These are phyloP conservation scores for Parmelia sp. DNA, from an alignment of 495 filamentous ascomycete species.

Conservation along the genomic window DNA sequence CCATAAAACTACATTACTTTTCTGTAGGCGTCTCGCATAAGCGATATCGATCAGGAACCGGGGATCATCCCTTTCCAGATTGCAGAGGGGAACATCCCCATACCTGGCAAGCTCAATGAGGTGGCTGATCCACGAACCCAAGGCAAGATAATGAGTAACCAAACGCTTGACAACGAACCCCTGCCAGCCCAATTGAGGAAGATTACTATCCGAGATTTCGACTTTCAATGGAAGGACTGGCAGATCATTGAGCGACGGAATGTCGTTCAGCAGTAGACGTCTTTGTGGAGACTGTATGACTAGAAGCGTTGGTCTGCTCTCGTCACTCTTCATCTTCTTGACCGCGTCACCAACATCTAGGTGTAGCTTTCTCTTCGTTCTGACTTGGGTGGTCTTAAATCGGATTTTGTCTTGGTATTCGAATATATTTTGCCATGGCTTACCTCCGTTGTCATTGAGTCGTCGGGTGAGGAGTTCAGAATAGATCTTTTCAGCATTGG, in stretches of 20 bases:
- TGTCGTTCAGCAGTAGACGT: slow-evolving; percentile 70
- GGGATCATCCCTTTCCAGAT: slow-evolving; percentile 89
- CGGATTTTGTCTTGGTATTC: slow-evolving; percentile 80
- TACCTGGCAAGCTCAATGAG: slow-evolving; percentile 80
- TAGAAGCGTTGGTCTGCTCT: slow-evolving; percentile 68
- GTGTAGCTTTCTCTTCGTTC: slow-evolving; percentile 78
- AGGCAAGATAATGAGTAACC: slow-evolving; percentile 80
- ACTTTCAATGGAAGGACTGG: slow-evolving; percentile 73
- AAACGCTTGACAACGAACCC: slow-evolving; percentile 77
- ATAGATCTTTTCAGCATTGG: slow-evolving; percentile 89
- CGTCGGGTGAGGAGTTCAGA: slow-evolving; percentile 61
- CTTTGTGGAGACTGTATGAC: slow-evolving; percentile 87
- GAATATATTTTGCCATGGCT: slow-evolving; percentile 71
- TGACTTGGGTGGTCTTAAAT: slow-evolving; percentile 82
- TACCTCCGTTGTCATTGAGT: slow-evolving; percentile 57
- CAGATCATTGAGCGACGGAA: slow-evolving; percentile 77
- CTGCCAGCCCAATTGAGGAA: slow-evolving; percentile 93
- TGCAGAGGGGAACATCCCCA: slow-evolving; percentile 90
- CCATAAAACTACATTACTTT: slow-evolving; percentile 95
- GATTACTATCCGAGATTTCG: slow-evolving; percentile 75
- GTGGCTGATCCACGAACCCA: slow-evolving; percentile 88
- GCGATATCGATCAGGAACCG: slow-evolving; percentile 91
- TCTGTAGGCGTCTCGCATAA: slow-evolving; percentile 83
- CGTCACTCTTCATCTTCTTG: slow-evolving; percentile 82
- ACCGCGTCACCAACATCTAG: slow-evolving; percentile 77